Evolutionary conservation across 1,284 basidiomycete species (phyloP), one percentile per base, ranked within the genome.

Genomic region (Leccinum solheimii): DNA sequence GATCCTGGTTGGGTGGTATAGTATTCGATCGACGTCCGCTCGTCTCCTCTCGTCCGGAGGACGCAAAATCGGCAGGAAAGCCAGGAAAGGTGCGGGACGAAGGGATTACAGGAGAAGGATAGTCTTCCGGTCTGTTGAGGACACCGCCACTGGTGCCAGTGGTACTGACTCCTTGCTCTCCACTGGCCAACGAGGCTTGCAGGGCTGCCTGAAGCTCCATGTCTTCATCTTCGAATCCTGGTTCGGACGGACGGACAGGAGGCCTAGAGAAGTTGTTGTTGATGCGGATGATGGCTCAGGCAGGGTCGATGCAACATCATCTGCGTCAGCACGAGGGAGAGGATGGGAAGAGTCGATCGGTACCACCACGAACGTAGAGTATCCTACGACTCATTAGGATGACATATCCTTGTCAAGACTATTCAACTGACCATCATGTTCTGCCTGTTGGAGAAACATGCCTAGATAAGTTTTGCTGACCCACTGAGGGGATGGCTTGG

Each of bases 381-480:
- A 97, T 1, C 95, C 95, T 93, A 60, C 13, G 30, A 16, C 32
- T 34, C 49, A 38, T 61, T 52, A 63, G 64, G 40, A 62, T 53
- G 50, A 23, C 13, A 57, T 7, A 40, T 3, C 50, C 0, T 51
- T 6, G n/a, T n/a, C 40, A 4, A 51, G 23, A 26, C 30, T 19
- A 55, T 40, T 40, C 10, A 27, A 66, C 76, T 50, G 64, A 90
- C 91, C 92, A 73, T 95, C 91, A 36, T 82, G 73, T 74, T 97
- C 95, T 14, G 94, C 91, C 76, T 97, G 92, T 60, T 92, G 86
- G 45, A 98, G 78, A 51, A 94, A 86, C 86, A 97, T 90, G 58
- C 87, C 86, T 3, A 98, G 84, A 75, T 94, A 95, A 1, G 87
- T 85, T 64, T 86, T 88, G 26, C 90, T 84, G 51, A 98, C 84